Evolutionary conservation across 148 eudicot species (phyloP).

Genomic region (Vaccinium macrocarpon): DNA sequence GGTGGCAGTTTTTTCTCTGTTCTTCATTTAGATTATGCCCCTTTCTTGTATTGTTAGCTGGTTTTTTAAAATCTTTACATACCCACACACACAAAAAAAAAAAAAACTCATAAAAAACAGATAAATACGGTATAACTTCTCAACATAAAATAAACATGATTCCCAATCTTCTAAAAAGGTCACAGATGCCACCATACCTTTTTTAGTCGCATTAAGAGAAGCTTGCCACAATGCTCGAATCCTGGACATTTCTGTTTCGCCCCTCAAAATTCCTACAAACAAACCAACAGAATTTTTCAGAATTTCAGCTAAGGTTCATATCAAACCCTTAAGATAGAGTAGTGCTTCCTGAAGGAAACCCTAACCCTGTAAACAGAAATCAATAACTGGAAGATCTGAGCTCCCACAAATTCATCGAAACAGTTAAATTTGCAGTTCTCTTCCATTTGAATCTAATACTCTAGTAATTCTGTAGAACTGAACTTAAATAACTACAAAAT

Average conservation of each 20-base stretch:
- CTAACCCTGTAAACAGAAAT: background rate
- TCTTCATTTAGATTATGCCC: no score
- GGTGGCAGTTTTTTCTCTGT: no score
- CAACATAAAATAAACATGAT: background rate
- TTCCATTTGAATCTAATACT: background rate
- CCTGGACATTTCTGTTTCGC: conserved; percentile 54
- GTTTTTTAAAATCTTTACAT: no score
- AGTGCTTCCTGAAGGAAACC: background rate
- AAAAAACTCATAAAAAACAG: background rate
- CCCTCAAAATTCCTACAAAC: conserved; percentile 17
- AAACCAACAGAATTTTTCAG: background rate
- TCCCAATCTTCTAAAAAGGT: background rate
- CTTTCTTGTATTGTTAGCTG: no score
- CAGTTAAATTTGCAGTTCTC: background rate
- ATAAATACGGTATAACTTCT: background rate
- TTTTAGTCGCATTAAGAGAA: conserved; percentile 80
- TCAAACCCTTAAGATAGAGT: background rate
- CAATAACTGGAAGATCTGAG: background rate
- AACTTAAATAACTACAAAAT: background rate
- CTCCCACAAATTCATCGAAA: background rate
- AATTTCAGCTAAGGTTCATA: background rate
- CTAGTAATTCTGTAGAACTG: background rate
- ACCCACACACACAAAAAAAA: no score
- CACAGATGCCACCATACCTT: conserved; percentile 39
- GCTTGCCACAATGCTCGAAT: conserved; percentile 75